Conservation (phyloP, 148 eudicot genomes). For the Nepenthes mirabilis region DNA sequence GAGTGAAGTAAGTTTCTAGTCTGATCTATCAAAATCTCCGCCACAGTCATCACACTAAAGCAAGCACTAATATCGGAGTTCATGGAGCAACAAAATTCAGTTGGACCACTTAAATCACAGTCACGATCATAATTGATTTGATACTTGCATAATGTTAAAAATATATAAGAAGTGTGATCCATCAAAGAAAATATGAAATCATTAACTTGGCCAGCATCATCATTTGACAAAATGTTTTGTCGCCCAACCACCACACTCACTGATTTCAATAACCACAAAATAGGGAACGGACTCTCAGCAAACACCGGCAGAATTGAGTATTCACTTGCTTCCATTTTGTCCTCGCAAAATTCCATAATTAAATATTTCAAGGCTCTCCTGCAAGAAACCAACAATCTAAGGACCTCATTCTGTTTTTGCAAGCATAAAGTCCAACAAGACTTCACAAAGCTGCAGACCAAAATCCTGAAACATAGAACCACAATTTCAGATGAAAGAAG, state of each 20-base stretch:
- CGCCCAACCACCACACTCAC: conserved; percentile 26
- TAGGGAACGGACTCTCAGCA: conserved; percentile 29
- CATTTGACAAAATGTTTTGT: conserved; percentile 23
- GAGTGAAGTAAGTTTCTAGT: conserved; percentile 12
- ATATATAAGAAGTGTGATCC: conserved; percentile 69
- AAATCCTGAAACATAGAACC: conserved; percentile 47
- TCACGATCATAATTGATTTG: conserved; percentile 17
- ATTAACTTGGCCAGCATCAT: conserved; percentile 18
- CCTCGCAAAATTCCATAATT: conserved; percentile 34
- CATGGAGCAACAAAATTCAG: conserved; percentile 8
- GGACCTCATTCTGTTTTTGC: conserved; percentile 26
- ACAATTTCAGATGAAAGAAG: conserved; percentile 1
- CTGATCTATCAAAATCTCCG: conserved; percentile 38
- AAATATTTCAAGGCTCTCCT: conserved; percentile 53
- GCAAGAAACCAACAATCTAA: conserved; percentile 53
- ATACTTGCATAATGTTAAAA: conserved; percentile 43
- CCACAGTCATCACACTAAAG: conserved; percentile 25
- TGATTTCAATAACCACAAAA: conserved; percentile 61
- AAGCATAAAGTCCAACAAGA: conserved; percentile 15
- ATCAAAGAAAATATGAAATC: conserved; percentile 43
- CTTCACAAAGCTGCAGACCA: conserved; percentile 41
- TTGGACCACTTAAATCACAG: conserved; percentile 6
- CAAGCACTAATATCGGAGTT: conserved; percentile 22
- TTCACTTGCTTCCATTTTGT: conserved; percentile 22
- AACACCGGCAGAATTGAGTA: conserved; percentile 20